Evolutionary conservation across 768 basidiomycete species (phyloP).

Genomic region (Lactarius psammicola): DNA sequence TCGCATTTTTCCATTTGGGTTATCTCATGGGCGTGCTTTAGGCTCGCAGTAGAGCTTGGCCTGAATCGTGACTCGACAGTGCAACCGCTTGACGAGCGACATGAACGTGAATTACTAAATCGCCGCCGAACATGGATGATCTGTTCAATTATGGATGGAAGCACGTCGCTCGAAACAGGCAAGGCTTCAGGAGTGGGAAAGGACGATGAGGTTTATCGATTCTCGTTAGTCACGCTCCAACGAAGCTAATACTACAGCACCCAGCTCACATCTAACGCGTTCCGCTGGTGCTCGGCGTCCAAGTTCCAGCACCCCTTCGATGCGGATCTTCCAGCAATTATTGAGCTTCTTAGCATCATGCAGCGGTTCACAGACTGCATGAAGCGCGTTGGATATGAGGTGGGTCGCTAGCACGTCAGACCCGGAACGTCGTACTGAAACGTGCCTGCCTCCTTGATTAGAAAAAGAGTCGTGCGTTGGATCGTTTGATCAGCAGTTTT

Average conservation of each 20-base stretch:
- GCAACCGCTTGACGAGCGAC: conserved; percentile 47
- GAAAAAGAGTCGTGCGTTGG: conserved; percentile 21
- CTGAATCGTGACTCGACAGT: conserved; percentile 52
- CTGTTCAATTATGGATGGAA: conserved; percentile 73
- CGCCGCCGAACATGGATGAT: conserved; percentile 73
- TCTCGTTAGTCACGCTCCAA: conserved; percentile 32
- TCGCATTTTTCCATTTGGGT: not conserved
- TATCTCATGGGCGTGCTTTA: conserved; percentile 30
- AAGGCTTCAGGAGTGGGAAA: conserved; percentile 65
- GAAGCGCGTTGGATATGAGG: conserved; percentile 2
- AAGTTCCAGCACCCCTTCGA: conserved; percentile 34
- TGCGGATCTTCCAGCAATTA: conserved; percentile 34
- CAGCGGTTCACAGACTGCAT: conserved; percentile 32
- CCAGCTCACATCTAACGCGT: conserved; percentile 36
- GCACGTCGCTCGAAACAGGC: conserved; percentile 72
- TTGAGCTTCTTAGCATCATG: conserved; percentile 37
- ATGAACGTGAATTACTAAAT: conserved; percentile 65
- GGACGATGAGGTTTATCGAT: conserved; percentile 55
- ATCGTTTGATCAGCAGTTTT: conserved; percentile 16
- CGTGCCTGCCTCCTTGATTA: not conserved
- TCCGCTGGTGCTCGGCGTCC: conserved; percentile 31
- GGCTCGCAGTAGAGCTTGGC: conserved; percentile 72
- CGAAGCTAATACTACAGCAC: conserved; percentile 36
- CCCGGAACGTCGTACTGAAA: not conserved
- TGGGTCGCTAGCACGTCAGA: not conserved